A percentile compares a stretch with the other conserved stretches of the same genome.
Conservation (phyloP, 805 yeast genomes). For the Saturnispora gosingensis region DNA sequence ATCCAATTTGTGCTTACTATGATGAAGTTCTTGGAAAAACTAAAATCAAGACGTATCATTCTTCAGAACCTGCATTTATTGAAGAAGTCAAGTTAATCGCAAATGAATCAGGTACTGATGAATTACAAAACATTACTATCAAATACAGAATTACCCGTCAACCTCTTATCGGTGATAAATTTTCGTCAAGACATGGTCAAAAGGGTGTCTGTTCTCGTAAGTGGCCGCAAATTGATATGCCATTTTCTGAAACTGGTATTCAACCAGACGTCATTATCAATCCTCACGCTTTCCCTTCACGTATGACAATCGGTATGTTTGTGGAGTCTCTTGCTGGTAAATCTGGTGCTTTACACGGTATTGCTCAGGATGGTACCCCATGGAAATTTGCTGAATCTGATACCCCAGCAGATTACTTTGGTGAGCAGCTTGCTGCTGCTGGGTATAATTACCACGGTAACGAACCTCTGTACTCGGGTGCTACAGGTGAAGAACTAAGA, state of each 20-base stretch:
- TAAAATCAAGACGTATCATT: slow-evolving; percentile 85
- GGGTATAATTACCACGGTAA: slow-evolving; percentile 98
- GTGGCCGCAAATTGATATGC: slow-evolving; percentile 97
- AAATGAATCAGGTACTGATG: slow-evolving; percentile 68
- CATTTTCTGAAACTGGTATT: slow-evolving; percentile 91
- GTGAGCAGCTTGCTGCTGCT: slow-evolving; percentile 77
- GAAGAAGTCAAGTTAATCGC: slow-evolving; percentile 92
- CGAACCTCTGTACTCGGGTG: slow-evolving; percentile 98
- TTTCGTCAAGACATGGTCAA: slow-evolving; percentile 96
- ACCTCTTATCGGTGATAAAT: slow-evolving; percentile 95
- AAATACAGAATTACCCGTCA: slow-evolving; percentile 86
- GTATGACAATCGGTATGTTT: slow-evolving; percentile 99
- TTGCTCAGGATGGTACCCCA: slow-evolving; percentile 95
- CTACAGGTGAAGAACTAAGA: slow-evolving; percentile 93
- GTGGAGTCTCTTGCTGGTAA: slow-evolving; percentile 98
- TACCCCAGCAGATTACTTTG: slow-evolving; percentile 96
- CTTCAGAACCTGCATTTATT: slow-evolving; percentile 87
- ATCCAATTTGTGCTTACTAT: slow-evolving; percentile 86
- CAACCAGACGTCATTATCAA: slow-evolving; percentile 97
- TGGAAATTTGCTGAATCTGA: slow-evolving; percentile 88
- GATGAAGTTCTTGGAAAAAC: slow-evolving; percentile 90
- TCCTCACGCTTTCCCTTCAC: slow-evolving; percentile 99
- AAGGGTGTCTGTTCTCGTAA: slow-evolving; percentile 97
- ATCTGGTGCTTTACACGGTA: slow-evolving; percentile 96
- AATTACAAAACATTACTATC: slow-evolving; percentile 76